Conservation (phyloP, 129 eudicot species). For the Chrysanthemum makinoi region DNA sequence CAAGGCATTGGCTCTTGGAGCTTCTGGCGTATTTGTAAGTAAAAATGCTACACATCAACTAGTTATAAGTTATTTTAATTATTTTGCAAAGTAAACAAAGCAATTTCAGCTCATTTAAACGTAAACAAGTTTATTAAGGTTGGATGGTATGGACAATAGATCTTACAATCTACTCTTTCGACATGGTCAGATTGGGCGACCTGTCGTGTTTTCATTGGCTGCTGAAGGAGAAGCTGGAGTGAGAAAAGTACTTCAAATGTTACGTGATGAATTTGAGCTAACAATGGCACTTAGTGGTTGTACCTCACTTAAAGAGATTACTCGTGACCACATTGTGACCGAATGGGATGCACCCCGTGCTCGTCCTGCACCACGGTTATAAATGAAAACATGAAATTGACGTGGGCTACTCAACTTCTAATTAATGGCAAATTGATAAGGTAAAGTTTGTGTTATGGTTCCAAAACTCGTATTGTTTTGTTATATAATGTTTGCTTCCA, state of each 20-base stretch:
- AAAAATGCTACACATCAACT: neutral
- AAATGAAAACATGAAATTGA: conserved; percentile 17
- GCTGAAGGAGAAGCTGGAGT: conserved; percentile 97
- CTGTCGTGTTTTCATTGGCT: conserved; percentile 84
- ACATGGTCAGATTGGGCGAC: conserved; percentile 67
- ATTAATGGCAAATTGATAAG: conserved; percentile 23
- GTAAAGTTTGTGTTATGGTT: conserved; percentile 32
- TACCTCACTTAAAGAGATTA: conserved; percentile 64
- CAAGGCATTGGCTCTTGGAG: conserved; percentile 97
- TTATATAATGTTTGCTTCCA: conserved; percentile 30
- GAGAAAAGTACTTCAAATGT: conserved; percentile 83
- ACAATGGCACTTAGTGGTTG: conserved; percentile 96
- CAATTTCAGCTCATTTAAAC: too few relatives aligned
- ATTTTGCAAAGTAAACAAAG: too few relatives aligned
- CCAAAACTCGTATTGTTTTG: conserved; percentile 27
- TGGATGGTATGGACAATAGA: too few relatives aligned
- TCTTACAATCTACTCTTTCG: too few relatives aligned
- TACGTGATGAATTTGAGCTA: conserved; percentile 86
- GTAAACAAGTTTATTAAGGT: too few relatives aligned
- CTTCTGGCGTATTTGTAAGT: conserved; percentile 92
- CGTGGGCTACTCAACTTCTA: conserved; percentile 6
- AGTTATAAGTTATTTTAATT: neutral
- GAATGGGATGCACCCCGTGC: conserved; percentile 75
- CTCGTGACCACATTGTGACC: conserved; percentile 73
- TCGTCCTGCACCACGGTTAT: conserved; percentile 59